Base-by-base conservation (phyloP, 768 basidiomycete species). In the Suillus ampliporus region DNA sequence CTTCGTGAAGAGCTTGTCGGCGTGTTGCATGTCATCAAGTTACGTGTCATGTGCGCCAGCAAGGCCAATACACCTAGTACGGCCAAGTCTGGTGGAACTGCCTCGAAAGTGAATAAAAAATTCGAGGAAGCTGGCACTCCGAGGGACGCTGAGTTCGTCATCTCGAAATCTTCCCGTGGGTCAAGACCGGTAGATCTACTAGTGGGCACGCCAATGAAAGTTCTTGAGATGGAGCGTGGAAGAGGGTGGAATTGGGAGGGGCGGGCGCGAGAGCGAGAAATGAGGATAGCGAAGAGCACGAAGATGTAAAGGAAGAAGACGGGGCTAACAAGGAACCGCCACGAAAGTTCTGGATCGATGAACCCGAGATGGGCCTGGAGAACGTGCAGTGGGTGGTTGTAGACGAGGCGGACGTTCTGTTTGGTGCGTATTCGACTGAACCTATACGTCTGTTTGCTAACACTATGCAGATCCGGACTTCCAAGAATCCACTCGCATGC, bases 371-470 rank as follows among this genome's bases (percentile, higher is more conserved):
- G 76, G 83, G 87, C 2, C 75, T 94, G 26, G 82, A 82, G 57
- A 83, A 86, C 54, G 79, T 96, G 1, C 93, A 97, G 69, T 97
- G 94, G 94, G 89, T 97, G 8, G 81, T 96, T 4, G 79, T 97
- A 1, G 95, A 97, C 64, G 95, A 97, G 71, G 95, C 95, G 0
- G 95, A 97, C 71, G 86, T 97, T 54, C 79, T 96, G 14, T 89
- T 97, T 59, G 93, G 95, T 92, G 65, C 56, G 84, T 75, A 11
- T 38, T 48, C 10, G 3, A 37, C 37, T 13, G 26, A 21, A 23
- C 7, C 41, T 31, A 37, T 44, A 31, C 48, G 17, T 40, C 14
- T 14, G 11, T 43, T 59, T 41, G 57, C 58, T 62, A 31, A 58
- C 41, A 53, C 46, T 4, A 17, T 34, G 6, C 66, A 96, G 94